A percentile compares a stretch with the other conserved stretches of the same genome.
These are phyloP conservation scores for Capsicum chinense DNA, from an alignment of 257 asterid genomes.

Conservation along the genomic window DNA sequence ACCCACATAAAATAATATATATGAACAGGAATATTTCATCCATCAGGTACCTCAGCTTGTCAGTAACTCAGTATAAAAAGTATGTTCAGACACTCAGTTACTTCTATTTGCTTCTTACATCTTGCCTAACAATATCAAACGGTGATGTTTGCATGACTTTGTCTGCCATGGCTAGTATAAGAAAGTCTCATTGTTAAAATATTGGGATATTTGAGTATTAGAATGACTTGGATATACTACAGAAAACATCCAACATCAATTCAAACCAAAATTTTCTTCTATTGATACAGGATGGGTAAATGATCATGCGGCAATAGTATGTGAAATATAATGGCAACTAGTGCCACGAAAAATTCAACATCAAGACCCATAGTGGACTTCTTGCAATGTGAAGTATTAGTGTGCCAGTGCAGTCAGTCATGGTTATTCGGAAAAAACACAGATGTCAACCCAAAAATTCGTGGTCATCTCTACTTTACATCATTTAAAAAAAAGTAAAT, in stretches of 20 bases:
- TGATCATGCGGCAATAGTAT: background rate
- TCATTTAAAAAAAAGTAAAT: background rate
- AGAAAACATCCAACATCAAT: background rate
- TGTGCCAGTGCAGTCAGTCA: background rate
- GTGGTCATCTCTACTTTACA: background rate
- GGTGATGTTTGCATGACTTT: conserved; percentile 18
- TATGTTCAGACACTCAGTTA: background rate
- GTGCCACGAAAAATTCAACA: conserved; percentile 4
- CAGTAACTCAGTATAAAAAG: background rate
- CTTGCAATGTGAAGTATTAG: background rate
- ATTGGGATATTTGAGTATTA: background rate
- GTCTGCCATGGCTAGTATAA: background rate
- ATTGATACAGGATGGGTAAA: background rate
- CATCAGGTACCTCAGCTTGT: background rate
- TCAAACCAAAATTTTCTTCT: background rate
- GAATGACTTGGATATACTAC: conserved; percentile 9
- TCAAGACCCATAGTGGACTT: conserved; percentile 5
- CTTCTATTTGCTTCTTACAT: conserved; percentile 7
- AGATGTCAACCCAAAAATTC: background rate
- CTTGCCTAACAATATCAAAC: conserved; percentile 18
- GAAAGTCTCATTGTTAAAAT: background rate
- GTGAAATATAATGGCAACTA: background rate
- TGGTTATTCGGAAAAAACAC: background rate
- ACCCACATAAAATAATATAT: background rate
- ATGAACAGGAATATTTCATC: background rate